Base-by-base conservation (phyloP, 2,329 filamentous ascomycete genomes). In the Verticillium tricorpus region DNA sequence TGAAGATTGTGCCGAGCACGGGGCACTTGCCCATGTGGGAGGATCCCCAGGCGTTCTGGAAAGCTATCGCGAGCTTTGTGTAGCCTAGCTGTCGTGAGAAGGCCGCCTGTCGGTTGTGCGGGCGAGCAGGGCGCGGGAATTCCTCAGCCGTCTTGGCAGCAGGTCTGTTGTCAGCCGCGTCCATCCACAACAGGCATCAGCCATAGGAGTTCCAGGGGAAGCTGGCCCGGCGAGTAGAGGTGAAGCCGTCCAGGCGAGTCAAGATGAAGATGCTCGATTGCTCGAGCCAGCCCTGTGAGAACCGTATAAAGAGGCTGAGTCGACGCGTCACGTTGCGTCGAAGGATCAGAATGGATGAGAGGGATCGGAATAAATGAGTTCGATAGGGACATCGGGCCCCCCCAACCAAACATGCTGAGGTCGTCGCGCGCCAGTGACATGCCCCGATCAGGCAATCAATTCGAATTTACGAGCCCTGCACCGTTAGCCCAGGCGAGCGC, bases 1-100 rank as follows among this genome's bases (percentile, higher is more conserved):
- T 93, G 66, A 85, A 82, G 71, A 74, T 90, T 62, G 84, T 96
- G 11, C 84, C 90, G 0, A 78, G 82, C 9, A 87, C 91, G 0
- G 92, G 92, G 0, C 92, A 96, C 77, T 75, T 96, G 69, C 92
- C 92, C 0, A 96, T 96, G 91, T 87, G 87, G 57, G 92, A 96
- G 76, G 84, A 86, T 66, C 88, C 90, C 0, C 76, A 80, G 61
- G 86, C 82, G 4, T 93, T 93, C 71, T 88, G 88, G 71, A 77
- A 82, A 32, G 85, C 85, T 56, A 78, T 94, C 2, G 76, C 79
- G 52, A 77, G 73, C 9, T 91, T 90, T 65, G 67, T 91, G 62
- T 83, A 67, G 31, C 3, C 12, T 83, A 67, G 31, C 3, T 19
- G 19, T 11, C 17, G 3, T 3, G 40, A 17, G 34, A 35, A 12